Conservation (phyloP, 192 early-diverging fungal genomes). For the Coemansia sp. region DNA sequence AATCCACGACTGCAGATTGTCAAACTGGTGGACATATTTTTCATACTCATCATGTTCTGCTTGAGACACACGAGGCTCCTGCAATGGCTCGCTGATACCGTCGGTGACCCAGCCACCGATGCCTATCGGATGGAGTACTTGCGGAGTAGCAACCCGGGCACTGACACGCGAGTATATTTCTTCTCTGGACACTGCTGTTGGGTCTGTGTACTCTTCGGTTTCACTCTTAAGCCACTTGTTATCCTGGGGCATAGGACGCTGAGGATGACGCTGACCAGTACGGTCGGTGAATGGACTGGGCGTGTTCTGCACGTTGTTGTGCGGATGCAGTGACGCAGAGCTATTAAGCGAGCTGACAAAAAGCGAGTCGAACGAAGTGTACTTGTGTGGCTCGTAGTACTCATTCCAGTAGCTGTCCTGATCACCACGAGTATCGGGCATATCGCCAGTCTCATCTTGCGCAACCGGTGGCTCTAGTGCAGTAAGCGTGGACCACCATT, state of each 20-base stretch:
- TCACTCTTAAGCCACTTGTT: conserved; percentile 48
- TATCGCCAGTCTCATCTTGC: conserved; percentile 9
- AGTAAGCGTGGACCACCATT: conserved; percentile 42
- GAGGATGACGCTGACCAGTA: neutral
- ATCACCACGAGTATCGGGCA: conserved; percentile 28
- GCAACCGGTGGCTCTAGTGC: neutral
- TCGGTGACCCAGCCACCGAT: conserved; percentile 49
- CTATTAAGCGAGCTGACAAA: conserved; percentile 90
- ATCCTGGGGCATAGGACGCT: conserved; percentile 26
- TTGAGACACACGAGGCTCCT: conserved; percentile 56
- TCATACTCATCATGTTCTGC: conserved; percentile 59
- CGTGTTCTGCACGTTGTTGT: conserved; percentile 19
- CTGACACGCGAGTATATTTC: conserved; percentile 40
- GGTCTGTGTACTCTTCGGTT: conserved; percentile 27
- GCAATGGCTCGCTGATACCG: conserved; percentile 44
- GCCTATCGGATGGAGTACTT: conserved; percentile 29
- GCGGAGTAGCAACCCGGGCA: conserved; percentile 31
- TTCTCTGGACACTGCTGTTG: conserved; percentile 28
- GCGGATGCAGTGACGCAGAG: conserved; percentile 52
- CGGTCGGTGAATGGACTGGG: conserved; percentile 45
- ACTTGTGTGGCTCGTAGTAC: conserved; percentile 79
- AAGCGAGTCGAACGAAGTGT: conserved; percentile 72
- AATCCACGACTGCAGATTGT: conserved; percentile 43
- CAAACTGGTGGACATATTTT: conserved; percentile 56
- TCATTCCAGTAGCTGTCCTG: conserved; percentile 73